phyloP scores from a whole-genome alignment of 2,329 filamentous ascomycete genomes.

The Phialophora verrucosa region DNA sequence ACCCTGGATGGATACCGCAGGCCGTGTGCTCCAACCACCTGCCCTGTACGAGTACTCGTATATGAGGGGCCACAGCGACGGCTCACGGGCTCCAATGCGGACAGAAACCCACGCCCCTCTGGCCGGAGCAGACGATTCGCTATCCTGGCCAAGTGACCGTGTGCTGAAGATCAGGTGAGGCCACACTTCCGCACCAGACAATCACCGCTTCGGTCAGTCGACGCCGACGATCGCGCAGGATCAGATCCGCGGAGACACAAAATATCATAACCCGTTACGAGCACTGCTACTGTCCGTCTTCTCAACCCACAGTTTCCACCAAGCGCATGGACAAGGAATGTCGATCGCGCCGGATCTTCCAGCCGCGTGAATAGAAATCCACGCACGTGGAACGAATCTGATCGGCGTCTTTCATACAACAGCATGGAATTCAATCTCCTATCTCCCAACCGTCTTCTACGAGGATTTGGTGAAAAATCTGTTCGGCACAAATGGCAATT shows the following conservation, averaged over 20 bases:
- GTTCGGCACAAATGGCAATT: conserved; percentile 85
- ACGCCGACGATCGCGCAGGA: conserved; percentile 8
- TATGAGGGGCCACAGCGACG: not conserved
- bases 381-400: not conserved
- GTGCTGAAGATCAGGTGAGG: conserved; percentile 6
- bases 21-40: not conserved
- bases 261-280: not conserved
- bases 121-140: not conserved
- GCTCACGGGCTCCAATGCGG: not conserved
- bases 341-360: not conserved
- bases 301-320: not conserved
- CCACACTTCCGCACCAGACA: conserved; percentile 12
- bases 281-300: not conserved
- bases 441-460: not conserved
- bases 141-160: not conserved
- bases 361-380: not conserved
- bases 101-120: not conserved
- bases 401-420: not conserved
- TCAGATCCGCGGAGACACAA: not conserved
- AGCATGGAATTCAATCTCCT: not conserved
- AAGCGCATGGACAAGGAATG: not conserved
- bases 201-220: not conserved
- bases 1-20: not conserved
- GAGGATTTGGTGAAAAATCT: conserved; percentile 69
- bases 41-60: too few species aligned